Evolutionary conservation across 1,284 basidiomycete species (phyloP).

Genomic region (Rhodotorula sp.): DNA sequence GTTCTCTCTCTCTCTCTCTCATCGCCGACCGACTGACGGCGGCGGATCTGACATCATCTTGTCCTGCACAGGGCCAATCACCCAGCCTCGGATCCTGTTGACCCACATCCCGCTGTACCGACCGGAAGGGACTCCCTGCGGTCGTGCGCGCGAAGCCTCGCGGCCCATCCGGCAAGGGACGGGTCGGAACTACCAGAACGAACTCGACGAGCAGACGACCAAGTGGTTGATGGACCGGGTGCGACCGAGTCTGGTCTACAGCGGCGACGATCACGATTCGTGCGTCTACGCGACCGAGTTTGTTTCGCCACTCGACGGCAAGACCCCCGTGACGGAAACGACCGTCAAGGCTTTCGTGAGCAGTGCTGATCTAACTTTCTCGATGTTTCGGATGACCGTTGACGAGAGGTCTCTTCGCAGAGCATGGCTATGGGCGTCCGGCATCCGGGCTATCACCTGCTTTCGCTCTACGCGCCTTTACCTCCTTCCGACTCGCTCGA

Average conservation of each 20-base stretch:
- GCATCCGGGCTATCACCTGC: constrained; percentile 77
- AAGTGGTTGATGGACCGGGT: constrained; percentile 65
- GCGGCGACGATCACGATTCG: constrained; percentile 87
- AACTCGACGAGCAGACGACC: constrained; percentile 68
- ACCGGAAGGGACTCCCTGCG: constrained; percentile 67
- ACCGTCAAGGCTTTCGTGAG: constrained; percentile 39
- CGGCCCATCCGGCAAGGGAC: constrained; percentile 69
- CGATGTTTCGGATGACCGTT: constrained; percentile 49
- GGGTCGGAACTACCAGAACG: constrained; percentile 77
- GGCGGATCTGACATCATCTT: constrained; percentile 19
- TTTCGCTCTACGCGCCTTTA: constrained; percentile 58
- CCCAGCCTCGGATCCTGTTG: constrained; percentile 59
- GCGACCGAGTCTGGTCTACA: constrained; percentile 67
- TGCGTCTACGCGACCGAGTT: constrained; percentile 62
- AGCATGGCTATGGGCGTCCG: constrained; percentile 74
- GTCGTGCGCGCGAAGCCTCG: constrained; percentile 64
- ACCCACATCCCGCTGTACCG: constrained; percentile 79
- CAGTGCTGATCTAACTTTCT: neutral
- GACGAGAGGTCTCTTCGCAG: constrained; percentile 48
- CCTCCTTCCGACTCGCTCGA: constrained; percentile 53
- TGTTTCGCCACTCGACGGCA: constrained; percentile 6
- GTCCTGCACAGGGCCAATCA: constrained; percentile 17
- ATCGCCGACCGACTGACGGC: neutral
- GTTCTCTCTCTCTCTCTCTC: neutral
- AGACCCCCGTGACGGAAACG: constrained; percentile 23